Base-by-base conservation (phyloP, 768 basidiomycete species). In the Podaxis mareebaensis region DNA sequence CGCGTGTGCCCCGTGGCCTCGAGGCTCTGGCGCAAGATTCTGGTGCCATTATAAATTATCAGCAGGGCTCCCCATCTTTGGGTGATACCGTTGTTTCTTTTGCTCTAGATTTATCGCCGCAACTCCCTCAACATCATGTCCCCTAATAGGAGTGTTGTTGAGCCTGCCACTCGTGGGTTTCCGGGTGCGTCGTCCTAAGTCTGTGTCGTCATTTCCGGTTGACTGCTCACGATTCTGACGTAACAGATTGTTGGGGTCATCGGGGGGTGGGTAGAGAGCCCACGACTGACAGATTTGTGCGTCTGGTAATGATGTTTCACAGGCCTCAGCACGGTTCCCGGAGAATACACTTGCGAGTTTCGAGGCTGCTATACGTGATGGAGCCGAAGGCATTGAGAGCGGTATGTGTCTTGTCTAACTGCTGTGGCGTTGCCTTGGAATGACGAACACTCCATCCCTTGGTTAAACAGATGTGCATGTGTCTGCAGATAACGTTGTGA, bases 291-390 rank as follows among this genome's bases (percentile, higher is more conserved):
- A 8, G 33, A 2, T 39, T n/a, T 46, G 44, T 6, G 44, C n/a
- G 7, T 40, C 26, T 28, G 12, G n/a, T 44, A 22, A 38, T 36
- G 38, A 1, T 49, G 11, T 65, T 62, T 53, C 51, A 61, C 68
- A 95, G 93, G 95, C 95, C 44, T 95, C 93, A n/a, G 85, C 91
- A 24, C 80, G 84, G 13, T 94, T 84, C 75, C 93, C 94, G 2
- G 96, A 99, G 77, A 99, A 99, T 80, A 96, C 95, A 53, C 85
- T 95, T 65, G 93, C 93, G 40, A 94, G 92, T 77, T 99, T 99
- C 77, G 89, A 93, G 73, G 92, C 92, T 64, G 96, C 96, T 71
- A 94, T 97, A 64, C 87, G 88, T 51, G 95, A 97, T 78, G 96
- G 96, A 63, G 90, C 95, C 49, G 95, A 99, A 73, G 96, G 83